Evolutionary conservation across 1,284 basidiomycete genomes (phyloP).

Genomic region (Cerioporus squamosus): DNA sequence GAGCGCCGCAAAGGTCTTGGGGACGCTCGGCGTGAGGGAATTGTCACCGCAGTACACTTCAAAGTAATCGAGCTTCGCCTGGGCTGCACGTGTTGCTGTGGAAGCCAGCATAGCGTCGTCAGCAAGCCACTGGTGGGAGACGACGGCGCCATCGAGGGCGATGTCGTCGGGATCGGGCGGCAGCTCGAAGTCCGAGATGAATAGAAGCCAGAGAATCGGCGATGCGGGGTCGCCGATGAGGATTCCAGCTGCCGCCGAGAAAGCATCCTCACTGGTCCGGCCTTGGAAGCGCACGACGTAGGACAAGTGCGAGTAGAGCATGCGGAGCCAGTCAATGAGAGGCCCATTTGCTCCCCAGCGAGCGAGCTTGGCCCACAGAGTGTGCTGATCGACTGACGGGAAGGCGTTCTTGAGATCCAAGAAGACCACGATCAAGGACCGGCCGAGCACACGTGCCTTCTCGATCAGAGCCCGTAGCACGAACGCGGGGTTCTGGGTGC

Average conservation of each 20-base stretch:
- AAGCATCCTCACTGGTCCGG: too few relatives aligned
- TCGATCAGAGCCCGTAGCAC: too few relatives aligned
- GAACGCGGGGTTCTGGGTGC: too few relatives aligned
- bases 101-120: too few relatives aligned
- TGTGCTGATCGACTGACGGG: slow-evolving; percentile 35
- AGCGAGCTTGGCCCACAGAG: slow-evolving; percentile 36
- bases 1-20: neutral
- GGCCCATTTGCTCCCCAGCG: slow-evolving; percentile 28
- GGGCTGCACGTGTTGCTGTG: too few relatives aligned
- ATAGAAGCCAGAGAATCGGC: slow-evolving; percentile 38
- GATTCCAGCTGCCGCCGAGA: slow-evolving; percentile 27
- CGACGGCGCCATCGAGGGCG: too few relatives aligned
- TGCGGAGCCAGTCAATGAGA: slow-evolving; percentile 38
- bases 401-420: slow-evolving; percentile 25
- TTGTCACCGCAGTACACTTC: neutral
- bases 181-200: slow-evolving; percentile 30
- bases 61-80: too few relatives aligned
- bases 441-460: too few relatives aligned
- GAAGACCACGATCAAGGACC: too few relatives aligned
- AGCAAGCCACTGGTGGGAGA: too few relatives aligned
- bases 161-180: slow-evolving; percentile 24
- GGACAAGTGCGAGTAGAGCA: too few relatives aligned
- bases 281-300: too few relatives aligned
- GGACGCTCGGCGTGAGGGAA: neutral
- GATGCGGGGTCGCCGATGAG: slow-evolving; percentile 38